phyloP scores from a whole-genome alignment of 306 rosid species.

The Dalbergia oliveri region DNA sequence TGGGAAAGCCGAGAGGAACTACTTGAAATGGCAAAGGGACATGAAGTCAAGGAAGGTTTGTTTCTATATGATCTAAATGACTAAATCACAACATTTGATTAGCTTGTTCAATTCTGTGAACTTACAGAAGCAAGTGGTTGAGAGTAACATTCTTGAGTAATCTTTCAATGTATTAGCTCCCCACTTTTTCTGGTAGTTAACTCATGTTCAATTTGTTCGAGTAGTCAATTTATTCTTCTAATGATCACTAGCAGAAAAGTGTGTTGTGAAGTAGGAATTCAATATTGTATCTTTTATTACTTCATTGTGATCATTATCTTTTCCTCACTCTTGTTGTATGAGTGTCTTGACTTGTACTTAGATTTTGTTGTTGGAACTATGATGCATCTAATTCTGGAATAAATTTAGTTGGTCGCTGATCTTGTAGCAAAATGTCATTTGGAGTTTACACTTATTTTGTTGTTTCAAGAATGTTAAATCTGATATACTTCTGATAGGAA shows the following conservation, averaged over 20 bases:
- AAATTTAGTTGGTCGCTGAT: no score
- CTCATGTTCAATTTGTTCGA: not conserved
- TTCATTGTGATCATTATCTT: not conserved
- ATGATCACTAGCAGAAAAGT: not conserved
- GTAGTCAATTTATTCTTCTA: not conserved
- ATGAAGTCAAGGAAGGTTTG: constrained; percentile 71
- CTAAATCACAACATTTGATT: constrained; percentile 14
- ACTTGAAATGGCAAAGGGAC: constrained; percentile 71
- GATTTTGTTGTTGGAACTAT: no score
- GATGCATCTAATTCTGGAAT: no score
- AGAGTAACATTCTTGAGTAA: not conserved
- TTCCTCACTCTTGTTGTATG: not conserved
- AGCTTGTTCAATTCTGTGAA: constrained; percentile 21
- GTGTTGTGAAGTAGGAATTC: not conserved
- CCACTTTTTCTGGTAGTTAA: no score
- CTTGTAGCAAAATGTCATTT: no score
- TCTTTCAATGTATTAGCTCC: not conserved
- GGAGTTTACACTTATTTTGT: no score
- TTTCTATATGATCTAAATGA: constrained; percentile 33
- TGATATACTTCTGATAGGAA: no score
- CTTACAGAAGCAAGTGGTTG: constrained; percentile 13
- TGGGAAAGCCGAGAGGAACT: constrained; percentile 90
- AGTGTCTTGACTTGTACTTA: not conserved
- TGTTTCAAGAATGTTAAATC: no score
- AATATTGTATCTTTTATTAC: no score